Conservation (phyloP, 208 protist genomes). For the Phytomonas serpens region DNA sequence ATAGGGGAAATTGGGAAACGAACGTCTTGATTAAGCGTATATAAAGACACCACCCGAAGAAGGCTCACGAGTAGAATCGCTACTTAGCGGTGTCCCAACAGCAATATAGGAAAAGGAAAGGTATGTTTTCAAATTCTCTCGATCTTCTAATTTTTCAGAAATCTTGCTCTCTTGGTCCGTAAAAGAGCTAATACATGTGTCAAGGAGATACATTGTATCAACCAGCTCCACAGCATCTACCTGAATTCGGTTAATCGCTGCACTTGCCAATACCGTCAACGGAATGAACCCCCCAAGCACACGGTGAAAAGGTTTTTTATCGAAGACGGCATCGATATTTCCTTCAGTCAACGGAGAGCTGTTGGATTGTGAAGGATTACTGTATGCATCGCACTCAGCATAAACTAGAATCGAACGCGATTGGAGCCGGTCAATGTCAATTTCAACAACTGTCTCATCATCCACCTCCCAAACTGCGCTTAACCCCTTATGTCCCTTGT, state of each 20-base stretch:
- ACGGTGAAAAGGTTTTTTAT: neutral
- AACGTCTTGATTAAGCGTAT: neutral
- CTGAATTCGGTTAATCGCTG: neutral
- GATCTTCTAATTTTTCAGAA: neutral
- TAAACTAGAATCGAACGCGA: neutral
- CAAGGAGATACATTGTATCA: neutral
- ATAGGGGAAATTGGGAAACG: conserved; percentile 6
- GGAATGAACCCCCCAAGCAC: neutral
- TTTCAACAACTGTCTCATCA: neutral
- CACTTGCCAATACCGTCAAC: neutral
- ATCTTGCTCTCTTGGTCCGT: neutral
- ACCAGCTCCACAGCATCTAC: neutral
- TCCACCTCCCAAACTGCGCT: neutral
- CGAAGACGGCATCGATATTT: neutral
- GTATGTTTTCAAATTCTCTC: neutral
- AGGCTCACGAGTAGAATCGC: neutral
- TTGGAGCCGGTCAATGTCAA: neutral
- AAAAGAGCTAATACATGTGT: neutral
- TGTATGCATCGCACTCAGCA: neutral
- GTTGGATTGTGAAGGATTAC: neutral
- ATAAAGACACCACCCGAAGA: conserved; percentile 6
- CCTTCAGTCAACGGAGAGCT: neutral
- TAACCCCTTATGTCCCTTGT: neutral
- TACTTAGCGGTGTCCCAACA: neutral
- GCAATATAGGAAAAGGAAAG: neutral